Evolutionary conservation across 2,329 filamentous ascomycete genomes (phyloP).

Genomic region (Neofusicoccum cordaticola): DNA sequence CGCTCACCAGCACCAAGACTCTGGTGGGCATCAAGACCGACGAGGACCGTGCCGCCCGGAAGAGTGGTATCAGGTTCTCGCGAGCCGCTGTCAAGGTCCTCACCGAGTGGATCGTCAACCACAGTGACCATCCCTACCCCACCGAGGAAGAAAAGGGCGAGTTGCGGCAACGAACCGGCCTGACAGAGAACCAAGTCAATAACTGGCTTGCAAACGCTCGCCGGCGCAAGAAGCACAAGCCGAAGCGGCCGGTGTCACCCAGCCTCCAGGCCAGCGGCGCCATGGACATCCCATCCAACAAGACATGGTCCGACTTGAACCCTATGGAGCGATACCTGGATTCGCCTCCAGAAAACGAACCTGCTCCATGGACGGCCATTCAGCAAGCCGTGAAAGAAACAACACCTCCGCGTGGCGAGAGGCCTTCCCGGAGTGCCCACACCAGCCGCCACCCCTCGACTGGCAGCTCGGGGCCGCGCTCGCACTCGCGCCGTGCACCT

Average conservation of each 20-base stretch:
- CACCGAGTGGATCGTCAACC: constrained; percentile 79
- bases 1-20: constrained; percentile 31
- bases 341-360: constrained; percentile 68
- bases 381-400: constrained; percentile 54
- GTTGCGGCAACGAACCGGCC: constrained; percentile 72
- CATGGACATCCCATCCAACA: constrained; percentile 70
- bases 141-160: constrained; percentile 82
- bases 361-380: constrained; percentile 63
- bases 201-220: constrained; percentile 93
- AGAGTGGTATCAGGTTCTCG: constrained; percentile 74
- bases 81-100: constrained; percentile 75
- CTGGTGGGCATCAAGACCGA: constrained; percentile 36
- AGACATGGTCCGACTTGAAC: constrained; percentile 58
- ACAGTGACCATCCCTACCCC: constrained; percentile 81
- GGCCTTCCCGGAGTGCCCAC: constrained; percentile 36
- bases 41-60: constrained; percentile 43
- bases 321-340: constrained; percentile 68
- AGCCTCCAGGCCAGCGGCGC: constrained; percentile 58
- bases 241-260: constrained; percentile 67
- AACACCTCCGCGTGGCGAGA: constrained; percentile 30
- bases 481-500: constrained; percentile 47
- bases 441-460: constrained; percentile 50
- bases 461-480: constrained; percentile 42
- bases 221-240: constrained; percentile 73
- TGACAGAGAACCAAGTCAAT: constrained; percentile 79